Evolutionary conservation across 208 protist genomes (phyloP), one percentile per base, ranked within the genome.

Genomic region (Trypanosoma mega): DNA sequence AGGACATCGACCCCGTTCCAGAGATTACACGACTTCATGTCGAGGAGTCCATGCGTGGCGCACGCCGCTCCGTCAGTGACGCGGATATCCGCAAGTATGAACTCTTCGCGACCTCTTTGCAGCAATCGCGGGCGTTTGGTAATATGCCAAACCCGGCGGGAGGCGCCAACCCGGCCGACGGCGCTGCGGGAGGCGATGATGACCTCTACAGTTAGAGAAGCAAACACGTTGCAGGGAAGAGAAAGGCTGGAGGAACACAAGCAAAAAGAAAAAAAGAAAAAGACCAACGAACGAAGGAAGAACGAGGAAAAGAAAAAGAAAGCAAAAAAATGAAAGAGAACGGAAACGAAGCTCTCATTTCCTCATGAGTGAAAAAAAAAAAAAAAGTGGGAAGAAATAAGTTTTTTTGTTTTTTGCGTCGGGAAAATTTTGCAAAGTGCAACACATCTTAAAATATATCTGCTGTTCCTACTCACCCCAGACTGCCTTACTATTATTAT

Each of bases 1-100:
- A 85, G 24, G 83, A 89, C 29, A 82, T 93, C 49, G 92, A 96
- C 75, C 83, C 84, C 0, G 93, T 94, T 18, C 91, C 88, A 43
- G 61, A 90, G 37, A 96, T 98, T 68, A 97, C 87, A 30, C 78
- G 82, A 18, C 61, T 54, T 31, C 96, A 98, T 72, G 83, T 98
- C 18, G 91, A 95, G 69, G 83, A 96, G 59, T 87, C 97, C 23
- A 92, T 98, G 83, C 78, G 70, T 24, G 78, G 80, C 20, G 87
- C 92, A 8, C 76, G 94, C 50, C 86, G 88, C 58, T 97, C 91
- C 59, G 96, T 98, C 45, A 90, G 84, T 50, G 88, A 96, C 51
- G 74, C 90, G 18, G 94, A 98, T 60, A 86, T 98, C 29, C 76
- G 79, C 26, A 84, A 82, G 30, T 98, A 98, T 68, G 90, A 98